phyloP scores from a whole-genome alignment of 805 yeast species.

The Ogataea minuta region DNA sequence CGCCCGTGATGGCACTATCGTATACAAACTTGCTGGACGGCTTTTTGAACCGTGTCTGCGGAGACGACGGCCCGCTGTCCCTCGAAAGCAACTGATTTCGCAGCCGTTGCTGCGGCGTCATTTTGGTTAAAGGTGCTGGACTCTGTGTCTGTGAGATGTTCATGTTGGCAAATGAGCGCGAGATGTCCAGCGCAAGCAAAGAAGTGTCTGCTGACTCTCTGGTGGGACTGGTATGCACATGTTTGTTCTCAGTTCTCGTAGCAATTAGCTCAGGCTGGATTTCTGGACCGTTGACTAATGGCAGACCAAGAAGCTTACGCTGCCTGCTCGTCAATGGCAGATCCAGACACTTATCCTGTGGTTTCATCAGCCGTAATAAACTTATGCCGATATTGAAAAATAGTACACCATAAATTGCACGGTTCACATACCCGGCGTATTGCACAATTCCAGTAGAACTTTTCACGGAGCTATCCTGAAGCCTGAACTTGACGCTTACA shows the following conservation, averaged over 20 bases:
- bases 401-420: slow-evolving; percentile 26
- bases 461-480: slow-evolving; percentile 1
- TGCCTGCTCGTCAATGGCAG: slow-evolving; percentile 48
- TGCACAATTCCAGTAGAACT: not conserved
- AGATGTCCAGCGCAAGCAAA: slow-evolving; percentile 25
- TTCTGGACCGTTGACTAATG: slow-evolving; percentile 10
- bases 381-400: slow-evolving; percentile 31
- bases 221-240: slow-evolving; percentile 2
- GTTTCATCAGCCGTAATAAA: slow-evolving; percentile 34
- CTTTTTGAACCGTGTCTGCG: slow-evolving; percentile 10
- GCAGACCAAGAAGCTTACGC: slow-evolving; percentile 45
- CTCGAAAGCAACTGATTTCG: slow-evolving; percentile 13
- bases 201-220: slow-evolving; percentile 20
- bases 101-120: slow-evolving; percentile 5
- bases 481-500: slow-evolving; percentile 17
- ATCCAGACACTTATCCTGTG: slow-evolving; percentile 50
- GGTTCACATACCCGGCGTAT: slow-evolving; percentile 17
- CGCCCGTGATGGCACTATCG: slow-evolving; percentile 13
- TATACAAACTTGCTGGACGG: slow-evolving; percentile 25
- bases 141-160: slow-evolving; percentile 18
- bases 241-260: not conserved
- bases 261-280: slow-evolving; percentile 10
- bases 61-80: slow-evolving; percentile 8
- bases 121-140: not conserved
- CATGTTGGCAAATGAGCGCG: slow-evolving; percentile 31